Conservation (phyloP, 352 stramenopile species). For the Pythium rishiriense region DNA sequence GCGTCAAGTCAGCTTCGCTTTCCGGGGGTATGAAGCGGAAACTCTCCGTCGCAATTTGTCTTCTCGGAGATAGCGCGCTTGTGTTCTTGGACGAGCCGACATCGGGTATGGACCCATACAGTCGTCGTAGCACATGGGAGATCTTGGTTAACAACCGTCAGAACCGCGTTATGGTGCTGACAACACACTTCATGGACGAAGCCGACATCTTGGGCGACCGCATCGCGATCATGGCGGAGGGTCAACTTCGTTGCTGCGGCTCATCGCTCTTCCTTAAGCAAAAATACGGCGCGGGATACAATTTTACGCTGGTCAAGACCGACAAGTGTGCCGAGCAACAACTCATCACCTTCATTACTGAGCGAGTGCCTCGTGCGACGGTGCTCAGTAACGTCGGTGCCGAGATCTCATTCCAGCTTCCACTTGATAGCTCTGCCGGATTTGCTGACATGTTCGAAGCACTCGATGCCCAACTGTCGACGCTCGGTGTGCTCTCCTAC, state of each 20-base stretch:
- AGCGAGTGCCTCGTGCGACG: constrained; percentile 35
- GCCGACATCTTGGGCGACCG: constrained; percentile 90
- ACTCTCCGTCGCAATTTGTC: constrained; percentile 73
- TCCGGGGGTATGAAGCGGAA: constrained; percentile 84
- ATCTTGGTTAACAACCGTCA: constrained; percentile 58
- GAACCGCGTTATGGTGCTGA: constrained; percentile 84
- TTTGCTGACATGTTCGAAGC: constrained; percentile 79
- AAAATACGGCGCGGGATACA: constrained; percentile 77
- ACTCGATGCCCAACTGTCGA: constrained; percentile 58
- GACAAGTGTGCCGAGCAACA: constrained; percentile 30
- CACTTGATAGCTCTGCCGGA: constrained; percentile 46
- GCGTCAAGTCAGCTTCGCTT: constrained; percentile 47
- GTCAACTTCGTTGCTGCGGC: constrained; percentile 50
- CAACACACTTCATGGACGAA: constrained; percentile 93
- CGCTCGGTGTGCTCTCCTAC: constrained; percentile 49
- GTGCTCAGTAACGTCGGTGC: constrained; percentile 59
- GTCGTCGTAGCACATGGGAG: constrained; percentile 82
- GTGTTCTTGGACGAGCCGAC: constrained; percentile 90
- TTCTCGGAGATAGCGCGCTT: constrained; percentile 68
- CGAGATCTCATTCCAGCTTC: constrained; percentile 78
- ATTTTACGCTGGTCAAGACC: constrained; percentile 65
- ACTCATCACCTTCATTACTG: constrained; percentile 37
- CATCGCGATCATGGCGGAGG: constrained; percentile 90
- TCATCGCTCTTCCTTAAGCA: constrained; percentile 85
- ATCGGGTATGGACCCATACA: constrained; percentile 94